phyloP scores from a whole-genome alignment of 2,329 filamentous ascomycete genomes.

The Botryotinia convoluta region DNA sequence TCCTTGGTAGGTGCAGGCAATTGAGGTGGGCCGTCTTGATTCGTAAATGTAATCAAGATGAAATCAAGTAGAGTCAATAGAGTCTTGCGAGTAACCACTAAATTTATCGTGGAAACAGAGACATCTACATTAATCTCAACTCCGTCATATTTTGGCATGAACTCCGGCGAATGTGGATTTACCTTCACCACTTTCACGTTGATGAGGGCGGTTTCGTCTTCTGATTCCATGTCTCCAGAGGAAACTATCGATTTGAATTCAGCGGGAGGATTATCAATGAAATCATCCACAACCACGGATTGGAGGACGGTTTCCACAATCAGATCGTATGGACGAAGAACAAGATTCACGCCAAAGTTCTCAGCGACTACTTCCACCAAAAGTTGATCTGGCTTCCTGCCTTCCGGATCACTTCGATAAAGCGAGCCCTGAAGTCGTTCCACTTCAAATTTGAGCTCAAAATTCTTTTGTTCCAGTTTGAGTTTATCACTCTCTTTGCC shows the following conservation, averaged over 20 bases:
- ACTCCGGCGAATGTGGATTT: constrained; percentile 87
- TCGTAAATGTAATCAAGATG: constrained; percentile 85
- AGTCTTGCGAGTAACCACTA: constrained; percentile 91
- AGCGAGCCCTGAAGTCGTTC: constrained; percentile 91
- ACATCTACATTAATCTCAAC: constrained; percentile 92
- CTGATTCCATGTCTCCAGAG: constrained; percentile 70
- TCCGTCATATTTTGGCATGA: constrained; percentile 86
- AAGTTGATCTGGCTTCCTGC: constrained; percentile 71
- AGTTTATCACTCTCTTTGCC: constrained; percentile 55
- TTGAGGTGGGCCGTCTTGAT: constrained; percentile 49
- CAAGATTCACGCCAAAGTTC: constrained; percentile 82
- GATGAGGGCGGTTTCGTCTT: constrained; percentile 77
- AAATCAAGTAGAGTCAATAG: constrained; percentile 92
- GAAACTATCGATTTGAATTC: constrained; percentile 99
- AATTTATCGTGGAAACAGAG: constrained; percentile 89
- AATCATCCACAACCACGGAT: constrained; percentile 86
- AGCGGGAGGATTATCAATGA: constrained; percentile 80
- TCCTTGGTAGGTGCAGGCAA: constrained; percentile 34
- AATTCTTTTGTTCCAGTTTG: constrained; percentile 82
- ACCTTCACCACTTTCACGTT: constrained; percentile 87
- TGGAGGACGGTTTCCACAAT: constrained; percentile 85
- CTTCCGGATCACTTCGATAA: constrained; percentile 79
- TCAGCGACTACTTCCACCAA: constrained; percentile 91
- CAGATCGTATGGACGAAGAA: constrained; percentile 88
- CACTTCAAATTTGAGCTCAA: constrained; percentile 96